Evolutionary conservation across 2,329 filamentous ascomycete species (phyloP).

Genomic region (Simplicillium sp.): DNA sequence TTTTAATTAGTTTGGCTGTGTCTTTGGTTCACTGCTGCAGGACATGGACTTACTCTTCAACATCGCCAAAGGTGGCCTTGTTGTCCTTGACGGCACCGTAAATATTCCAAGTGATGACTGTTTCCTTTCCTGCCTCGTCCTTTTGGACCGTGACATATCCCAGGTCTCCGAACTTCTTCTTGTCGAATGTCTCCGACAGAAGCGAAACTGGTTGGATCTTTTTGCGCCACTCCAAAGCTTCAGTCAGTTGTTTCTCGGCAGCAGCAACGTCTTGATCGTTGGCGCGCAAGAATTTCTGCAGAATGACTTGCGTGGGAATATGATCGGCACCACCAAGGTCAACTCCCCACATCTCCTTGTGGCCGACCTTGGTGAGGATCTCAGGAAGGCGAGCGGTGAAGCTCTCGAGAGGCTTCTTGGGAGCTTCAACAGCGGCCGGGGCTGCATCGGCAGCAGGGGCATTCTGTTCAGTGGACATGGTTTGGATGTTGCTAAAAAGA

Average conservation of each 20-base stretch:
- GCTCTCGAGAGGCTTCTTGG: constrained; percentile 34
- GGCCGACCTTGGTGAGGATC: constrained; percentile 45
- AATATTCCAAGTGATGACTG: constrained; percentile 81
- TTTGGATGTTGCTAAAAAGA: constrained; percentile 1
- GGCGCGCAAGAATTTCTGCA: constrained; percentile 90
- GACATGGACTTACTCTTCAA: constrained; percentile 58
- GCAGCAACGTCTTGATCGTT: constrained; percentile 68
- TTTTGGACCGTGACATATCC: constrained; percentile 73
- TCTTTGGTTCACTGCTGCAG: too few species aligned
- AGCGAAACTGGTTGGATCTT: constrained; percentile 61
- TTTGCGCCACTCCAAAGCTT: constrained; percentile 77
- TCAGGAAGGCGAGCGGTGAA: constrained; percentile 49
- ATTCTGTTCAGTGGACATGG: constrained; percentile 18
- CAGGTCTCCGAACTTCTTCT: constrained; percentile 63
- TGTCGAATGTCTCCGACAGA: constrained; percentile 53
- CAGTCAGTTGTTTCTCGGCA: constrained; percentile 68
- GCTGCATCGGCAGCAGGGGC: constrained; percentile 4
- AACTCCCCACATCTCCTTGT: constrained; percentile 84
- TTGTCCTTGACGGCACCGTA: constrained; percentile 81
- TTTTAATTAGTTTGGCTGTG: too few species aligned
- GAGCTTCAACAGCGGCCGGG: constrained; percentile 1
- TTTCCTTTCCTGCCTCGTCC: constrained; percentile 45
- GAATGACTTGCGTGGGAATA: constrained; percentile 70
- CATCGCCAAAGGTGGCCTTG: constrained; percentile 73
- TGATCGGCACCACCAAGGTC: constrained; percentile 48